Evolutionary conservation across 208 protist genomes (phyloP).

Genomic region (Trypanosoma theileri): DNA sequence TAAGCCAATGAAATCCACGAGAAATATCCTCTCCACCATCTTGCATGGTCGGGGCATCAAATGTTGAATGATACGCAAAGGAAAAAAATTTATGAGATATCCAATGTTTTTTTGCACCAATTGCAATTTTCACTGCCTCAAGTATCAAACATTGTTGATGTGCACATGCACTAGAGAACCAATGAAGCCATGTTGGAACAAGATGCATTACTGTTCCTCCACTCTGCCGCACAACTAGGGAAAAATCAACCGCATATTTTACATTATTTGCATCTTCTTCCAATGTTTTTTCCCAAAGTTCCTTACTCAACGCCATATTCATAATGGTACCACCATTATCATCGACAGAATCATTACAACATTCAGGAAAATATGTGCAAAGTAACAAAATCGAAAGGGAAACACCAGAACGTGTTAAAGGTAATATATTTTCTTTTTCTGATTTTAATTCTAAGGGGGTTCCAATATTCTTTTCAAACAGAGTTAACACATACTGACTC

Average conservation of each 20-base stretch:
- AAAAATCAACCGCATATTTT: conserved; percentile 25
- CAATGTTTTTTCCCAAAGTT: conserved; percentile 8
- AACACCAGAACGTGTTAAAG: conserved; percentile 10
- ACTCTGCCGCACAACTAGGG: conserved; percentile 3
- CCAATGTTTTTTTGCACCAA: conserved; percentile 17
- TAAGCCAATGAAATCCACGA: conserved; percentile 71
- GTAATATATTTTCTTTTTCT: background rate
- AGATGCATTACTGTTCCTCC: conserved; percentile 23
- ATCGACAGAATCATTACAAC: background rate
- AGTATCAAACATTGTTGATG: conserved; percentile 79
- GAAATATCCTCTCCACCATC: conserved; percentile 73
- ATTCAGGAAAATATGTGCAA: conserved; percentile 25
- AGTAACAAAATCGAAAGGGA: conserved; percentile 14
- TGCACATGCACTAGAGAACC: conserved; percentile 32
- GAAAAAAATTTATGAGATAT: conserved; percentile 29
- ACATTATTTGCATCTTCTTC: conserved; percentile 14
- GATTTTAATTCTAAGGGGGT: background rate
- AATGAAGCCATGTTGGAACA: conserved; percentile 30
- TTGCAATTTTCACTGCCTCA: conserved; percentile 21
- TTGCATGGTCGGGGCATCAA: conserved; percentile 64
- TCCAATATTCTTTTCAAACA: conserved; percentile 19
- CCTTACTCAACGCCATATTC: conserved; percentile 8
- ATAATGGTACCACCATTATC: background rate
- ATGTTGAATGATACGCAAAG: conserved; percentile 58
- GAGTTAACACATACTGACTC: conserved; percentile 23